phyloP scores from a whole-genome alignment of 2,329 filamentous ascomycete genomes.

The Diaporthe humulicola region DNA sequence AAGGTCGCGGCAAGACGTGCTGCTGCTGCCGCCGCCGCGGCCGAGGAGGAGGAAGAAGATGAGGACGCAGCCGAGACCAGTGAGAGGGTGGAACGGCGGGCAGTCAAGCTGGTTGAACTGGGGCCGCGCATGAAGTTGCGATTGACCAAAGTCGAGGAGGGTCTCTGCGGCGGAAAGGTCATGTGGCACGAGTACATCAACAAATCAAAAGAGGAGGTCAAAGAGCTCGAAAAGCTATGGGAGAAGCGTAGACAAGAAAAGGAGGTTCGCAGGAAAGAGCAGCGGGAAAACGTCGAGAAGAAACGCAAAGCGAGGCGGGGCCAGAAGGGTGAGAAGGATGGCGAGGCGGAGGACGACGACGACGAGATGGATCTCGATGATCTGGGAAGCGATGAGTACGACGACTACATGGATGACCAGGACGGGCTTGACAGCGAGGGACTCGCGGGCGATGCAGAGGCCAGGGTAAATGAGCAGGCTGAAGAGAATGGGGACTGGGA shows the following conservation, averaged over 20 bases:
- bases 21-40: constrained; percentile 57
- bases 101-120: constrained; percentile 91
- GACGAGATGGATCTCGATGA: constrained; percentile 53
- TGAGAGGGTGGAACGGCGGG: constrained; percentile 81
- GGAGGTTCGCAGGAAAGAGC: constrained; percentile 82
- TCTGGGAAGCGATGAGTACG: constrained; percentile 52
- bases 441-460: constrained; percentile 63
- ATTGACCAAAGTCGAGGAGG: constrained; percentile 96
- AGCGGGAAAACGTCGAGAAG: constrained; percentile 90
- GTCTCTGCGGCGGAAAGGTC: constrained; percentile 87
- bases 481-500: constrained; percentile 67
- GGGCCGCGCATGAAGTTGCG: constrained; percentile 91
- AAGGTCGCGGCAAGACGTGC: constrained; percentile 65
- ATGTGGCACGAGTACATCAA: constrained; percentile 98
- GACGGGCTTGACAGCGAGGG: constrained; percentile 67
- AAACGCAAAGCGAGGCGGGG: constrained; percentile 71
- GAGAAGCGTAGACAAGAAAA: constrained; percentile 83
- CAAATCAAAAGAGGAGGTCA: constrained; percentile 84
- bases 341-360: constrained; percentile 53
- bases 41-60: constrained; percentile 61
- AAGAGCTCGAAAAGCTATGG: constrained; percentile 86
- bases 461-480: constrained; percentile 61
- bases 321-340: constrained; percentile 52
- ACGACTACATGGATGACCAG: constrained; percentile 56
- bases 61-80: constrained; percentile 50